phyloP scores from a whole-genome alignment of 768 basidiomycete genomes.

The Rhizopogon sp. region DNA sequence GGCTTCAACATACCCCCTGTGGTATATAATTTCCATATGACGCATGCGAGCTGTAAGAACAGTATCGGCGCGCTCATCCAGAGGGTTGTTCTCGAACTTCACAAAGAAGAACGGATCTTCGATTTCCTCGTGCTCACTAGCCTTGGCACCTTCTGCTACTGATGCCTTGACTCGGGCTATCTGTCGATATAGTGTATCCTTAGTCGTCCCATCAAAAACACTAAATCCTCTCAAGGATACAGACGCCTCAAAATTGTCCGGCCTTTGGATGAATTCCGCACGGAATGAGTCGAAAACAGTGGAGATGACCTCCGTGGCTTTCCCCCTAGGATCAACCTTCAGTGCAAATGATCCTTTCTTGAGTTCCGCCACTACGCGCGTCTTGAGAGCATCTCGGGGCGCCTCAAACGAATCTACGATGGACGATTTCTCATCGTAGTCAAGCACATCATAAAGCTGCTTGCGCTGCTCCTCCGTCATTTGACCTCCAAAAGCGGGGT shows the following conservation, averaged over 20 bases:
- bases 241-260: conserved; percentile 81
- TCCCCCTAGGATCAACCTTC: conserved; percentile 65
- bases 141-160: conserved; percentile 26
- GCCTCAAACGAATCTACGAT: conserved; percentile 64
- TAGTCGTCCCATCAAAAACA: conserved; percentile 89
- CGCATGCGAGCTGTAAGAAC: conserved; percentile 87
- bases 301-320: conserved; percentile 69
- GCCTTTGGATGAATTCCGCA: conserved; percentile 78
- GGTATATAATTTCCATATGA: conserved; percentile 96
- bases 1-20: conserved; percentile 89
- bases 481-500: conserved; percentile 52
- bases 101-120: conserved; percentile 78
- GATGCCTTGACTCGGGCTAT: conserved; percentile 79
- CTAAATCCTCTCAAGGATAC: conserved; percentile 82
- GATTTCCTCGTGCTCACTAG: conserved; percentile 20
- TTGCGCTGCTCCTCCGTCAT: conserved; percentile 90
- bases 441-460: conserved; percentile 84
- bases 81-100: conserved; percentile 87
- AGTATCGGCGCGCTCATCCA: conserved; percentile 89
- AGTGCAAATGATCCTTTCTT: conserved; percentile 86
- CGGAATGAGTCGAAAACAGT: conserved; percentile 84
- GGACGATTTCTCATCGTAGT: conserved; percentile 86
- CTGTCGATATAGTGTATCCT: conserved; percentile 75
- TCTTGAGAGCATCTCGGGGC: conserved; percentile 76
- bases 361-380: conserved; percentile 70